Conservation (phyloP, 1,284 basidiomycete species). For the Malassezia nana region DNA sequence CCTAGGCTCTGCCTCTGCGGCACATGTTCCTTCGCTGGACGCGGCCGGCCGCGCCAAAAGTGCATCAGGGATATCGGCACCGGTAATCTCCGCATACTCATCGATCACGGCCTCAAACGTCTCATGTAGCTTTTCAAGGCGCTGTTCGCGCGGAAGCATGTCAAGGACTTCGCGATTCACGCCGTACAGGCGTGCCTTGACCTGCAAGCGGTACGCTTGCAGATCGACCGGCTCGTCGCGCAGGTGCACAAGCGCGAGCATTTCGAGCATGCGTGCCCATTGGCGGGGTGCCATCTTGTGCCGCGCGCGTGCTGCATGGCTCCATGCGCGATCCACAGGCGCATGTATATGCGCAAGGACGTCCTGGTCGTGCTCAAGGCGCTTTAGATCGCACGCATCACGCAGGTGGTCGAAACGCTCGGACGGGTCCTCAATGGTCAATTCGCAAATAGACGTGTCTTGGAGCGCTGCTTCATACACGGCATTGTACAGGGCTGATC, state of each 20-base stretch:
- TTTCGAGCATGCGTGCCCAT: constrained; percentile 81
- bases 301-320: constrained; percentile 65
- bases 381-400: constrained; percentile 78
- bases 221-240: constrained; percentile 57
- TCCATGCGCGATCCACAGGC: constrained; percentile 68
- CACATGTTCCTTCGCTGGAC: background rate
- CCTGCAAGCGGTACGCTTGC: constrained; percentile 61
- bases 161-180: constrained; percentile 87
- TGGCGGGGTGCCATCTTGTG: constrained; percentile 90
- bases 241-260: constrained; percentile 70
- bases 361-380: constrained; percentile 53
- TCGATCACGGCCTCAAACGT: constrained; percentile 79
- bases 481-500: constrained; percentile 63
- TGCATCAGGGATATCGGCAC: constrained; percentile 33
- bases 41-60: constrained; percentile 19
- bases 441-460: constrained; percentile 64
- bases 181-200: constrained; percentile 73
- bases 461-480: constrained; percentile 69
- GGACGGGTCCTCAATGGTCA: constrained; percentile 93
- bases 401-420: constrained; percentile 90
- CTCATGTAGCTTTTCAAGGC: constrained; percentile 78
- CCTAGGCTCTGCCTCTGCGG: background rate
- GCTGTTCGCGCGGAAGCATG: constrained; percentile 72
- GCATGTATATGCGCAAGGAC: constrained; percentile 54
- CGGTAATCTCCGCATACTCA: constrained; percentile 73